A percentile compares a stretch with the other conserved stretches of the same genome.
Evolutionary conservation across 495 filamentous ascomycete species (phyloP).

Genomic region (Penicillium parvum): DNA sequence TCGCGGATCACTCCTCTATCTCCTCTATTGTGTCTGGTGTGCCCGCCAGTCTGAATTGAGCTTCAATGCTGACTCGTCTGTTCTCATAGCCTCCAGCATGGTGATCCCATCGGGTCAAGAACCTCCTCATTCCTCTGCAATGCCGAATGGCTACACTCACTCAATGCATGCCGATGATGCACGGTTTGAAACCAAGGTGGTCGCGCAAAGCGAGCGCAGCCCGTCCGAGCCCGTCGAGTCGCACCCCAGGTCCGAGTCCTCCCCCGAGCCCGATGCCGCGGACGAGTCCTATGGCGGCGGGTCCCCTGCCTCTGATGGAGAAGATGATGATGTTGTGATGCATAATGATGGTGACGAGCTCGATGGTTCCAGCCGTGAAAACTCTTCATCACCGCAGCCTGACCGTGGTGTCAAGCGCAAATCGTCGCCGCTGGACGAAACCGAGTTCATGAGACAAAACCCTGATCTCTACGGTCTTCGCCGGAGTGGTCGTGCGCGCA

Average conservation of each 20-base stretch:
- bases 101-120: conserved; percentile 49
- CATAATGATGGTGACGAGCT: conserved; percentile 57
- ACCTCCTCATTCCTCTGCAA: conserved; percentile 34
- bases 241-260: conserved; percentile 42
- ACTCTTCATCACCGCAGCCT: conserved; percentile 63
- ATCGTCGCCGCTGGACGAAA: conserved; percentile 63
- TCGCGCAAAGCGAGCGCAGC: conserved; percentile 48
- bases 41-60: conserved; percentile 20
- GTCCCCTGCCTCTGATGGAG: conserved; percentile 43
- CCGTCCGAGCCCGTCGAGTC: conserved; percentile 47
- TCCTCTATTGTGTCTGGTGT: conserved; percentile 14
- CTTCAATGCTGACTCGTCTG: conserved; percentile 47
- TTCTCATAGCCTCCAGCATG: conserved; percentile 46
- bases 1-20: conserved; percentile 37
- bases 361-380: conserved; percentile 48
- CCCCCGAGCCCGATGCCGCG: conserved; percentile 60
- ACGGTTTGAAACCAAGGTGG: conserved; percentile 32
- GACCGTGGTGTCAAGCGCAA: conserved; percentile 71
- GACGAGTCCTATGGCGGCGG: conserved; percentile 48
- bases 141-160: conserved; percentile 48
- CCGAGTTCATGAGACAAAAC: conserved; percentile 80
- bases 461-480: conserved; percentile 95
- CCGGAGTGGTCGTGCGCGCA: conserved; percentile 69
- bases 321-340: conserved; percentile 75
- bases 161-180: conserved; percentile 35